These are phyloP conservation scores for Acanthamoeba lugdunensis DNA, from an alignment of 208 protist genomes.

Conservation along the genomic window DNA sequence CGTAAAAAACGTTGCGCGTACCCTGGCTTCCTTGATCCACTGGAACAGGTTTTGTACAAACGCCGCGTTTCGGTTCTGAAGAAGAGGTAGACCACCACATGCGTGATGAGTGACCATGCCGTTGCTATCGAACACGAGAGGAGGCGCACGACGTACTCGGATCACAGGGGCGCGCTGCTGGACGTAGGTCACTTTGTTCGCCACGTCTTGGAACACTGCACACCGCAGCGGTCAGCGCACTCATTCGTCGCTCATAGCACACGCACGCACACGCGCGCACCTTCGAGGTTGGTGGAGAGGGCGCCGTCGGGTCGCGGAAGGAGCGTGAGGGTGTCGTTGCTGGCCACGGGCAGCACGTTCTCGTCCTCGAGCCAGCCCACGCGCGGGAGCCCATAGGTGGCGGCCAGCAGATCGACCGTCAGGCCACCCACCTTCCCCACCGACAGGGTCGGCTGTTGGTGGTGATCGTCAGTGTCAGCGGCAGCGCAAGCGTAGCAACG, in stretches of 20 bases:
- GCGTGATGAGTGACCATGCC: not conserved
- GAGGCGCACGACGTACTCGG: not conserved
- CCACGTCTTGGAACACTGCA: constrained; percentile 55
- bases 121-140: not conserved
- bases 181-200: constrained; percentile 25
- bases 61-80: constrained; percentile 9
- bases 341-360: constrained; percentile 52
- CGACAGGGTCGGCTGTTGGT: constrained; percentile 12
- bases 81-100: not conserved
- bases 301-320: not conserved
- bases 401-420: constrained; percentile 30
- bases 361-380: constrained; percentile 56
- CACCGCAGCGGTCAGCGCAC: not conserved
- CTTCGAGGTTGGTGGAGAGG: constrained; percentile 65
- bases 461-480: not conserved
- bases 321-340: constrained; percentile 38
- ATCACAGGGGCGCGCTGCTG: constrained; percentile 46
- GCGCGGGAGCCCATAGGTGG: constrained; percentile 35
- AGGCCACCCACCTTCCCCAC: constrained; percentile 24
- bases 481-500: no score
- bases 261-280: not conserved
- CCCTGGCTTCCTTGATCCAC: constrained; percentile 7
- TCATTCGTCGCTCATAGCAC: not conserved
- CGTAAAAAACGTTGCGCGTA: not conserved
- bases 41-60: constrained; percentile 61